Evolutionary conservation across 2,329 filamentous ascomycete genomes (phyloP).

Genomic region (Albophoma yamanashiensis): DNA sequence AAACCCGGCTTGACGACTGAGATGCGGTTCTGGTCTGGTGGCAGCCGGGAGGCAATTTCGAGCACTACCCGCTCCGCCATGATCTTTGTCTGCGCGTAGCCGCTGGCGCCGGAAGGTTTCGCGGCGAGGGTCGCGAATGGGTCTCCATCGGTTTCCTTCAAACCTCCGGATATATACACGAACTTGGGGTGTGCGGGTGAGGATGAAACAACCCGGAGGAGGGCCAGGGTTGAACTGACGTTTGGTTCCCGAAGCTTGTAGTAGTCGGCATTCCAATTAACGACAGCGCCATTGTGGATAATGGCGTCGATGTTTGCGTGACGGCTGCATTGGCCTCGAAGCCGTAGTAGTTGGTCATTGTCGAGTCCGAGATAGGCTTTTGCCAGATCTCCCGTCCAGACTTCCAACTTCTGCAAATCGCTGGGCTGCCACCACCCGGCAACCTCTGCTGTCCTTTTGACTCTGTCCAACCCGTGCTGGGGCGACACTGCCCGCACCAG

Average conservation of each 20-base stretch:
- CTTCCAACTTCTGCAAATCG: constrained; percentile 1
- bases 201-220: constrained; percentile 6
- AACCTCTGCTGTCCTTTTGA: constrained; percentile 25
- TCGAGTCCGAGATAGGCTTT: constrained; percentile 2
- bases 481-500: constrained; percentile 57
- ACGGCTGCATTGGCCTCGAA: constrained; percentile 14
- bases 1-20: neutral
- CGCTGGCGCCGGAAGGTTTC: neutral
- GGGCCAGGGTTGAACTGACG: constrained; percentile 33
- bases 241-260: constrained; percentile 61
- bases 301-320: constrained; percentile 53
- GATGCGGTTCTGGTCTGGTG: neutral
- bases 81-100: constrained; percentile 13
- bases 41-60: neutral
- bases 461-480: constrained; percentile 48
- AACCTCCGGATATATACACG: constrained; percentile 13
- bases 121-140: neutral
- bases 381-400: constrained; percentile 8
- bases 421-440: constrained; percentile 6
- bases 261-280: constrained; percentile 76
- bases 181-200: constrained; percentile 9
- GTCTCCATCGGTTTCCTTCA: neutral
- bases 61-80: constrained; percentile 10
- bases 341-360: constrained; percentile 40
- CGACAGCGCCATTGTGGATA: constrained; percentile 71